Evolutionary conservation across 2,329 filamentous ascomycete genomes (phyloP).

Genomic region (Cercospora canescens): DNA sequence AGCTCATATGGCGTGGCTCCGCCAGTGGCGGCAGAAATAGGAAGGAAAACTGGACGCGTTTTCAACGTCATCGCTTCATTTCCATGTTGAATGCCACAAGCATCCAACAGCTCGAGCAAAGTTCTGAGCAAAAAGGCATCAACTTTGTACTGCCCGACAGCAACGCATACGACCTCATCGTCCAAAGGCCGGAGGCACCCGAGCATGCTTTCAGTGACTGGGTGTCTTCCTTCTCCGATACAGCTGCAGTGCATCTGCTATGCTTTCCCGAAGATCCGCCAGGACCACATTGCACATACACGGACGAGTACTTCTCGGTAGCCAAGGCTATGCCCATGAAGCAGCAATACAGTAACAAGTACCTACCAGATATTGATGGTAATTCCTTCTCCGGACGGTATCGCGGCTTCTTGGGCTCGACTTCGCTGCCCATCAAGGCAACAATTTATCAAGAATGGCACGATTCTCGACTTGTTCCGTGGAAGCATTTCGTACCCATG

Average conservation of each 20-base stretch:
- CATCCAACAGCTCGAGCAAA: constrained; percentile 52
- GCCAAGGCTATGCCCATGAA: constrained; percentile 37
- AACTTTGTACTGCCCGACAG: constrained; percentile 43
- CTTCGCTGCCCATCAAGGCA: constrained; percentile 36
- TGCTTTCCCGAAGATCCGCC: constrained; percentile 44
- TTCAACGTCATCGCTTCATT: constrained; percentile 74
- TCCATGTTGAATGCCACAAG: constrained; percentile 69
- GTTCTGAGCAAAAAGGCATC: constrained; percentile 33
- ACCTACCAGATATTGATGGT: constrained; percentile 73
- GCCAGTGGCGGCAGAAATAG: constrained; percentile 51
- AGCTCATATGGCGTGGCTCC: constrained; percentile 50
- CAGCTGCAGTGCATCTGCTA: constrained; percentile 45
- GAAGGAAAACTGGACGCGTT: constrained; percentile 65
- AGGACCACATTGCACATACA: constrained; percentile 47
- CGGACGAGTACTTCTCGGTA: constrained; percentile 42
- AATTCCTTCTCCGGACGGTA: constrained; percentile 47
- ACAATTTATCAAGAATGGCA: constrained; percentile 42
- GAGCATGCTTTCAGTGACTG: constrained; percentile 39
- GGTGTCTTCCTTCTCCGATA: constrained; percentile 42
- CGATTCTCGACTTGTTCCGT: constrained; percentile 37
- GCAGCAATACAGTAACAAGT: constrained; percentile 58
- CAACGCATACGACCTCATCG: constrained; percentile 40
- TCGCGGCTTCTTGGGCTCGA: constrained; percentile 29
- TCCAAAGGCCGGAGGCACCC: constrained; percentile 22
- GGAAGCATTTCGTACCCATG: constrained; percentile 40